Conservation (phyloP, 768 basidiomycete species). For the Mycena haematopus region DNA sequence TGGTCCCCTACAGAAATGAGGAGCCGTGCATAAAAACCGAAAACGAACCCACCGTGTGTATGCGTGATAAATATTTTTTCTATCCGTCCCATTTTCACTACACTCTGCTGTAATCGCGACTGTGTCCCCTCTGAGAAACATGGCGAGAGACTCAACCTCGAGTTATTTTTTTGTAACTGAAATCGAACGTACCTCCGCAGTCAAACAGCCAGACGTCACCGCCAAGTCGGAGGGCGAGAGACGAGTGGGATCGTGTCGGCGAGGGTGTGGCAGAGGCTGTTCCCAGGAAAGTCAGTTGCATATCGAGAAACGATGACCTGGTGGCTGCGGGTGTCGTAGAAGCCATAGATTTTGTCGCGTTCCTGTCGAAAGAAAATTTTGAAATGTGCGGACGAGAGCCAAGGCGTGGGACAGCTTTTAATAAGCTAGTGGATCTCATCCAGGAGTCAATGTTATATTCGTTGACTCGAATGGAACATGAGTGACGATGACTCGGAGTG, state of each 20-base stretch:
- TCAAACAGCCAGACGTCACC: slow-evolving; percentile 85
- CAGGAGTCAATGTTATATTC: not conserved
- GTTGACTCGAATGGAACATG: slow-evolving; percentile 3
- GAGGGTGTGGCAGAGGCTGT: slow-evolving; percentile 86
- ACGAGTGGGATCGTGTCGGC: slow-evolving; percentile 77
- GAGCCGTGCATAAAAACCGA: not conserved
- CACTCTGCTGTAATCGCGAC: slow-evolving; percentile 74
- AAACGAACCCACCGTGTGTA: slow-evolving; percentile 68
- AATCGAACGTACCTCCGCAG: slow-evolving; percentile 53
- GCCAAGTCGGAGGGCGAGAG: slow-evolving; percentile 68
- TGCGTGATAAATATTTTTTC: slow-evolving; percentile 89
- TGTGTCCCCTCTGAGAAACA: slow-evolving; percentile 68
- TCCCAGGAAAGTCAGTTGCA: slow-evolving; percentile 78
- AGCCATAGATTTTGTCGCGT: not conserved
- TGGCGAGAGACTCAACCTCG: not conserved
- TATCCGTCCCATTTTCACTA: slow-evolving; percentile 79
- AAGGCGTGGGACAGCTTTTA: slow-evolving; percentile 8
- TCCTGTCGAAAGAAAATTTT: not conserved
- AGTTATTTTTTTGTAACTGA: not conserved
- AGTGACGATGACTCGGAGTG: not conserved
- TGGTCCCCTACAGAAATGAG: slow-evolving; percentile 67
- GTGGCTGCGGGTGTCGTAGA: not conserved
- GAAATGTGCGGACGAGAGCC: not conserved
- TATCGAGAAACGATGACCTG: slow-evolving; percentile 32
- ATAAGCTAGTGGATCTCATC: slow-evolving; percentile 14